phyloP scores from a whole-genome alignment of 2,329 filamentous ascomycete genomes.

The Claviceps africana region DNA sequence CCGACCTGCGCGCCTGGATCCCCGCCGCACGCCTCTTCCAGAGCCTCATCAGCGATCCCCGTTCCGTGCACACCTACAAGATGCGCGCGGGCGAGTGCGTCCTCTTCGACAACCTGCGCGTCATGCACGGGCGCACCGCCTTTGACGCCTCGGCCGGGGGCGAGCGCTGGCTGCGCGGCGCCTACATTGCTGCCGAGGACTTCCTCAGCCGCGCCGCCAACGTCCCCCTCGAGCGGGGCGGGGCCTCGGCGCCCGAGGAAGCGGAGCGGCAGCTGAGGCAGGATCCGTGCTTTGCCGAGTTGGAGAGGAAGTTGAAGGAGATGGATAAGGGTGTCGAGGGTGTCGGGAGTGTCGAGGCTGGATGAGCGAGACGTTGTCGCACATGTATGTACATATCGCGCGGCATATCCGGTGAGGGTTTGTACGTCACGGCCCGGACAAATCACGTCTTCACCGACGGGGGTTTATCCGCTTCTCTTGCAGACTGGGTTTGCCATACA shows the following conservation, averaged over 20 bases:
- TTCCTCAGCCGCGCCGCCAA: constrained; percentile 24
- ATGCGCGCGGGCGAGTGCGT: constrained; percentile 75
- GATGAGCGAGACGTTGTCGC: no score
- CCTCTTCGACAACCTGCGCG: constrained; percentile 77
- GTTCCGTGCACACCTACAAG: constrained; percentile 54
- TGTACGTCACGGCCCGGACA: no score
- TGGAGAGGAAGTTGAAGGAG: constrained; percentile 11
- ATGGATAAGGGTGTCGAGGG: constrained; percentile 9
- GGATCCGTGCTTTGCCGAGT: constrained; percentile 15
- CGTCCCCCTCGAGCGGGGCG: constrained; percentile 15
- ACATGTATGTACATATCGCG: no score
- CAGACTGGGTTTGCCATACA: no score
- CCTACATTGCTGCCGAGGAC: constrained; percentile 54
- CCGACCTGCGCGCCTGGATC: constrained; percentile 27
- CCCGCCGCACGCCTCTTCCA: constrained; percentile 42
- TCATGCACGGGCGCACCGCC: constrained; percentile 68
- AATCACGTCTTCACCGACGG: no score
- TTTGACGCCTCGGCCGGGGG: constrained; percentile 53
- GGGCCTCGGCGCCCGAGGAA: constrained; percentile 12
- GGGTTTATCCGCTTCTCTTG: no score
- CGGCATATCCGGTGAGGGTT: no score
- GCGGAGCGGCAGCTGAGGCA: constrained; percentile 14
- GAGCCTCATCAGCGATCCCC: constrained; percentile 38
- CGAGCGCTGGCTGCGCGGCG: constrained; percentile 69
- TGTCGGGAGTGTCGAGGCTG: neutral